phyloP scores from a whole-genome alignment of 2,329 filamentous ascomycete species.

The Talaromyces sp. region DNA sequence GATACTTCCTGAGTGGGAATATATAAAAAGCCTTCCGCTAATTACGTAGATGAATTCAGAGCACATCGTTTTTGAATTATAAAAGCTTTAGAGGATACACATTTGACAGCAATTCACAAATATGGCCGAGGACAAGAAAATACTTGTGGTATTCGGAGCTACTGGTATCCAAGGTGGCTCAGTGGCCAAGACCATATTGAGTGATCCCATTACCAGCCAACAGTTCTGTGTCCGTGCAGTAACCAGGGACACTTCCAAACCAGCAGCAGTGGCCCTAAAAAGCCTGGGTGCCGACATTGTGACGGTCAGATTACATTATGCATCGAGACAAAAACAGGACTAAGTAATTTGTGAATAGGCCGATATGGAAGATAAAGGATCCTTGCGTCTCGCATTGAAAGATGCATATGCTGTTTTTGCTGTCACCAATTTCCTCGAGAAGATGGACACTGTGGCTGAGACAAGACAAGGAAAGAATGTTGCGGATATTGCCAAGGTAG shows the following conservation, averaged over 20 bases:
- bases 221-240: conserved; percentile 53
- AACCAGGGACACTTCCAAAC: conserved; percentile 47
- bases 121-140: conserved; percentile 15
- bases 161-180: conserved; percentile 60
- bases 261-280: conserved; percentile 43
- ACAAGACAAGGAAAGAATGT: conserved; percentile 22
- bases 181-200: conserved; percentile 45
- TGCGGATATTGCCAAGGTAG: conserved; percentile 24
- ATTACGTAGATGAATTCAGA: too few species aligned
- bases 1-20: too few species aligned
- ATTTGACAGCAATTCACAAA: too few species aligned
- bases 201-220: conserved; percentile 39
- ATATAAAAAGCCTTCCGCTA: too few species aligned
- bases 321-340: neutral
- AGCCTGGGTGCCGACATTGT: conserved; percentile 49
- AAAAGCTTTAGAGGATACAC: too few species aligned
- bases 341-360: conserved; percentile 33
- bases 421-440: conserved; percentile 35
- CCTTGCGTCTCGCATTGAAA: conserved; percentile 41
- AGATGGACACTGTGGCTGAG: conserved; percentile 24
- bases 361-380: conserved; percentile 46
- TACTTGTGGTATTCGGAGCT: conserved; percentile 53
- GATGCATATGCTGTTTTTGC: conserved; percentile 49
- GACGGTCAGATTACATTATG: conserved; percentile 18
- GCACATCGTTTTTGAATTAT: too few species aligned